Conservation (phyloP, 805 yeast genomes). For the Pichia nanzhaoensis region DNA sequence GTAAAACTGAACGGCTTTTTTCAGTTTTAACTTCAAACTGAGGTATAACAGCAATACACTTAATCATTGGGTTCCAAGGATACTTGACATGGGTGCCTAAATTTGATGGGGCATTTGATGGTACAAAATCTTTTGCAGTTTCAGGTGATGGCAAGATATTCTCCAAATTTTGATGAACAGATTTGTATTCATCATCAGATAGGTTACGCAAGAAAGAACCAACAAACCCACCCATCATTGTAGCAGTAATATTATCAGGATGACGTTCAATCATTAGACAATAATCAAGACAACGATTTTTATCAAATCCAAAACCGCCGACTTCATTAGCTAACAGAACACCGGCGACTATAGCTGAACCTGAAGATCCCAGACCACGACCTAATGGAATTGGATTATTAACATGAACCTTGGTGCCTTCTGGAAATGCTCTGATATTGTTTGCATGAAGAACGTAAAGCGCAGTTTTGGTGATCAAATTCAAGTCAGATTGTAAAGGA, state of each 20-base stretch:
- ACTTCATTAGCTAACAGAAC: slow-evolving; percentile 82
- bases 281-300: slow-evolving; percentile 83
- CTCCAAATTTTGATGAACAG: slow-evolving; percentile 78
- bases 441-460: slow-evolving; percentile 85
- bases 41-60: slow-evolving; percentile 89
- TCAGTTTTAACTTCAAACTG: slow-evolving; percentile 93
- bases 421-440: slow-evolving; percentile 68
- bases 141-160: slow-evolving; percentile 58
- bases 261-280: slow-evolving; percentile 97
- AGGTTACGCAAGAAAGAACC: slow-evolving; percentile 89
- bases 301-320: slow-evolving; percentile 65
- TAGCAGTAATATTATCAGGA: slow-evolving; percentile 97
- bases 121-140: slow-evolving; percentile 46
- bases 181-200: slow-evolving; percentile 59
- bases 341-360: slow-evolving; percentile 98
- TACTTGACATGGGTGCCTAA: slow-evolving; percentile 88
- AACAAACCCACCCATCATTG: slow-evolving; percentile 98
- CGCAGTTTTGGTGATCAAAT: slow-evolving; percentile 89
- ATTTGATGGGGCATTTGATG: slow-evolving; percentile 76
- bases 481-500: slow-evolving; percentile 69
- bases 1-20: slow-evolving; percentile 82
- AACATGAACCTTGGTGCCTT: slow-evolving; percentile 75
- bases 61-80: slow-evolving; percentile 72
- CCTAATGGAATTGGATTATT: slow-evolving; percentile 93
- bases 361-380: slow-evolving; percentile 94